phyloP scores from a whole-genome alignment of 2,329 filamentous ascomycete genomes.

The Hymenoscyphus salicellus region DNA sequence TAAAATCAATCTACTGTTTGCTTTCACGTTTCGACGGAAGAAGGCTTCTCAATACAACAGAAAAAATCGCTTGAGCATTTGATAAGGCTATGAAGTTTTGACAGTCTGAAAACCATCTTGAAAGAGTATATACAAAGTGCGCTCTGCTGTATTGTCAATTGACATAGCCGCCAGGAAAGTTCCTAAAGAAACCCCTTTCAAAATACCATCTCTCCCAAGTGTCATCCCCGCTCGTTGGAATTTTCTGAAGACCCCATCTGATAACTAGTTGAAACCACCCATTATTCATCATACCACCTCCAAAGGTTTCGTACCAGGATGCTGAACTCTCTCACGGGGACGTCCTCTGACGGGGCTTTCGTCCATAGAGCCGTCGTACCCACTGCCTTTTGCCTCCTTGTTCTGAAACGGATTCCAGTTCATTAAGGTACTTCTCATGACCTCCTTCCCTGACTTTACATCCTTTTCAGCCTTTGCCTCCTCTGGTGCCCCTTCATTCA shows the following conservation, averaged over 20 bases:
- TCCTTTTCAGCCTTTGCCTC: not conserved
- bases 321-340: not conserved
- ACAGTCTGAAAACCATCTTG: not conserved
- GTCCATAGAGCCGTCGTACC: not conserved
- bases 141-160: constrained; percentile 1
- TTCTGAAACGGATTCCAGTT: not conserved
- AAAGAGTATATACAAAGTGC: not conserved
- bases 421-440: not conserved
- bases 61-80: not conserved
- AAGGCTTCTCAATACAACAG: not conserved
- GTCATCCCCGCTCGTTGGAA: not conserved
- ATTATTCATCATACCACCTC: not conserved
- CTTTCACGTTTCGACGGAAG: not conserved
- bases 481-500: not conserved
- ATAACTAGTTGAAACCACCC: not conserved
- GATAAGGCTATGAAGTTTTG: not conserved
- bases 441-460: not conserved
- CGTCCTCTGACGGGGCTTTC: not conserved
- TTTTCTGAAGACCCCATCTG: not conserved
- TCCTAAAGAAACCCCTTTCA: not conserved
- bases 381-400: not conserved
- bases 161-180: not conserved
- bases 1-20: not conserved
- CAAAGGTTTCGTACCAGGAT: not conserved
- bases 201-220: not conserved